These are phyloP conservation scores for Beauveria australis DNA, from an alignment of 2,329 filamentous ascomycete species.

Conservation along the genomic window DNA sequence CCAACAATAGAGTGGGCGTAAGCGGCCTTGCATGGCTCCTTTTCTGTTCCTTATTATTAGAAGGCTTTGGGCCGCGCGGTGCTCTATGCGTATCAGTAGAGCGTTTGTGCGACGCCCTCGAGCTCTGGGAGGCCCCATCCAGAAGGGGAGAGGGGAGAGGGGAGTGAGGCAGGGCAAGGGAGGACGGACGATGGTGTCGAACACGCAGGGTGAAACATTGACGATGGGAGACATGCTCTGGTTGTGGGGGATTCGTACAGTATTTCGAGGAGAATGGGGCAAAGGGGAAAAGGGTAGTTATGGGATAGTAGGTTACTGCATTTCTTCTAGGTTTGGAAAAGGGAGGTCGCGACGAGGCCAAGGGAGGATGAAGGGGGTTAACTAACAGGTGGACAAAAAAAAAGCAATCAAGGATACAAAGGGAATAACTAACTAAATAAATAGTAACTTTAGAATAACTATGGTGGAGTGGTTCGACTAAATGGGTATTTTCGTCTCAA, in stretches of 20 bases:
- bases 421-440: too few species aligned
- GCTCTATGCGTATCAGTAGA: too few species aligned
- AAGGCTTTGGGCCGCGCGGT: neutral
- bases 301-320: neutral
- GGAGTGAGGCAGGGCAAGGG: neutral
- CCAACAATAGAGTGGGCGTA: neutral
- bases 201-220: slow-evolving; percentile 8
- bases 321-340: neutral
- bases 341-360: neutral
- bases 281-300: neutral
- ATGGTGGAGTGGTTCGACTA: too few species aligned
- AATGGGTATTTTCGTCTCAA: too few species aligned
- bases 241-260: too few species aligned
- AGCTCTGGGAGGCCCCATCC: neutral
- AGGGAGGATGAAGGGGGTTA: neutral
- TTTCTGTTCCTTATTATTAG: too few species aligned
- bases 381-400: neutral
- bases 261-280: too few species aligned
- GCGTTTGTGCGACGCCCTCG: neutral
- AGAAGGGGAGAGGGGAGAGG: neutral
- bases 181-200: neutral
- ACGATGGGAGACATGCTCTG: neutral
- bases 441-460: too few species aligned
- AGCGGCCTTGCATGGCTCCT: too few species aligned
- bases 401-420: neutral